Conservation (phyloP, 2,329 filamentous ascomycete genomes). For the Trichoderma afroharzianum region DNA sequence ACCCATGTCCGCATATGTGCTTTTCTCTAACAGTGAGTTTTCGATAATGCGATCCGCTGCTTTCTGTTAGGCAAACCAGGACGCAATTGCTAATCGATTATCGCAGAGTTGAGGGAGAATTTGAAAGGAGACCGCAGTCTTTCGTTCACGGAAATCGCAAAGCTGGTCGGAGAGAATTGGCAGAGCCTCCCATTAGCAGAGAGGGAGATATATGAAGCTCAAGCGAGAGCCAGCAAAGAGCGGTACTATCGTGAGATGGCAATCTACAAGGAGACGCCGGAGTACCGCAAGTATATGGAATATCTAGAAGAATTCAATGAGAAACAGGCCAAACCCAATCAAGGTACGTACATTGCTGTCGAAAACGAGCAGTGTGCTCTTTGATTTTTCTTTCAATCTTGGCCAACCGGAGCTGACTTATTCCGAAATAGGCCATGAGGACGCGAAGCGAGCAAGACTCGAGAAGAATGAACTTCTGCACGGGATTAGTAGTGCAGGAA, state of each 20-base stretch:
- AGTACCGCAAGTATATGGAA: slow-evolving; percentile 64
- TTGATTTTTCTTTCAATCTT: not conserved
- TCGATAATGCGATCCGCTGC: not conserved
- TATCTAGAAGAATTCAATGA: slow-evolving; percentile 77
- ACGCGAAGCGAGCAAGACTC: slow-evolving; percentile 46
- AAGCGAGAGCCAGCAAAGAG: slow-evolving; percentile 71
- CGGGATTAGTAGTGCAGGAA: slow-evolving; percentile 29
- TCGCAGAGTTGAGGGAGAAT: slow-evolving; percentile 70
- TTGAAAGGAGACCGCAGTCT: slow-evolving; percentile 67
- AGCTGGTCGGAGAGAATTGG: slow-evolving; percentile 78
- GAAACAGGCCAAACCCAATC: slow-evolving; percentile 58
- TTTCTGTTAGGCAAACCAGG: not conserved
- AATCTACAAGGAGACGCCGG: slow-evolving; percentile 72
- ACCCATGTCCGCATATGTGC: slow-evolving; percentile 77
- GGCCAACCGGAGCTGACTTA: slow-evolving; percentile 11
- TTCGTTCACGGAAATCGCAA: slow-evolving; percentile 80
- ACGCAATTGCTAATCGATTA: not conserved
- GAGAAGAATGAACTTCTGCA: slow-evolving; percentile 37
- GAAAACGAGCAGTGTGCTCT: not conserved
- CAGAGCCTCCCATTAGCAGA: slow-evolving; percentile 64
- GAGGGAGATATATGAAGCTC: slow-evolving; percentile 69
- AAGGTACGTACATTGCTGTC: slow-evolving; percentile 42
- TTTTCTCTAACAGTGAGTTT: slow-evolving; percentile 76
- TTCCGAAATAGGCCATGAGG: slow-evolving; percentile 32
- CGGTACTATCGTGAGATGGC: slow-evolving; percentile 69